These are phyloP conservation scores for Aspergillus intermedius DNA, from an alignment of 2,329 filamentous ascomycete species.

Conservation along the genomic window DNA sequence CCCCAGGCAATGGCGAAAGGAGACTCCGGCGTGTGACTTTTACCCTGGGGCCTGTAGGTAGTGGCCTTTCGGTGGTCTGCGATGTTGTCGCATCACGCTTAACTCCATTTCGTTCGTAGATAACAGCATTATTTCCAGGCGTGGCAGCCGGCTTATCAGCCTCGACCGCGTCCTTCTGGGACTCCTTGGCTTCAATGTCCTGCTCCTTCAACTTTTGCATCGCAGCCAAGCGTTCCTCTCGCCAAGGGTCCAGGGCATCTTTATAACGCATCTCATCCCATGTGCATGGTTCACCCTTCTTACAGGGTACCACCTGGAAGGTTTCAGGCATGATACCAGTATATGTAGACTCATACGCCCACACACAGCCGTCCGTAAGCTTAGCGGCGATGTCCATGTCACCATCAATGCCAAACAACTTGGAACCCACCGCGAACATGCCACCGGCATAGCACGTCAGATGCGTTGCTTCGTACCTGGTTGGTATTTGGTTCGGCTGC, in stretches of 20 bases:
- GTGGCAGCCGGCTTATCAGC: not conserved
- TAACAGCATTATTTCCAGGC: not conserved
- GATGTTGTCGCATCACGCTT: conserved; percentile 1
- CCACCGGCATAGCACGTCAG: conserved; percentile 56
- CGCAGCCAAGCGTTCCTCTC: conserved; percentile 20
- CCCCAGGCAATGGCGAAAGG: conserved; percentile 8
- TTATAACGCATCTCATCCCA: conserved; percentile 52
- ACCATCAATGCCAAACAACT: conserved; percentile 48
- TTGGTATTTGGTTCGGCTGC: conserved; percentile 9
- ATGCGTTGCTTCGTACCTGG: conserved; percentile 51
- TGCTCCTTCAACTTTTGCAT: conserved; percentile 19
- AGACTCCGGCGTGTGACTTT: conserved; percentile 4
- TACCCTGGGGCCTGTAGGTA: not conserved
- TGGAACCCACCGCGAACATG: conserved; percentile 56
- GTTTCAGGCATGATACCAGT: conserved; percentile 58
- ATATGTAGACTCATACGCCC: conserved; percentile 53
- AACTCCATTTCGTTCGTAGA: not conserved
- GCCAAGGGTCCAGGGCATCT: conserved; percentile 34
- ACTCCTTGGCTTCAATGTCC: conserved; percentile 3
- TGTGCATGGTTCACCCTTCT: conserved; percentile 36
- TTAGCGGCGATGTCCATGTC: conserved; percentile 53
- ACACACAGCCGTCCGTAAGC: conserved; percentile 56
- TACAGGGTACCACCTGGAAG: conserved; percentile 49
- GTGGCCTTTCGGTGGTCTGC: not conserved
- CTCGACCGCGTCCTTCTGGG: too few species aligned